phyloP scores from a whole-genome alignment of 257 asterid genomes.

The Scutellaria barbata region DNA sequence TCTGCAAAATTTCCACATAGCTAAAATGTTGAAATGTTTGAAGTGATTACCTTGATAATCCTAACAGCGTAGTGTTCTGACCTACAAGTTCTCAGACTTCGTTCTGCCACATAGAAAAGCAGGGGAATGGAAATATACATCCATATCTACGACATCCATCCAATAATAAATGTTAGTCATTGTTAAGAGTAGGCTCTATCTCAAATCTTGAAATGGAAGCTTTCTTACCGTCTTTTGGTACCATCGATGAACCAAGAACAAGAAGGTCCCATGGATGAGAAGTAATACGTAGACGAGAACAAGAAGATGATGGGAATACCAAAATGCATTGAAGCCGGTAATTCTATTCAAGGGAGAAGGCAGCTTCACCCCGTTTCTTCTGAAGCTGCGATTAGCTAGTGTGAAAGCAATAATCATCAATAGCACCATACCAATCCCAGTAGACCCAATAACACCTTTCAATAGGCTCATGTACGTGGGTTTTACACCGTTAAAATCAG shows the following conservation, averaged over 20 bases:
- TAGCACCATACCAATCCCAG: slow-evolving; percentile 74
- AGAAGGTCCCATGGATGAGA: slow-evolving; percentile 70
- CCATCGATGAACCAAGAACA: slow-evolving; percentile 81
- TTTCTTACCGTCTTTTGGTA: slow-evolving; percentile 70
- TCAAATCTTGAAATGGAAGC: neutral
- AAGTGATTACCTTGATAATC: slow-evolving; percentile 70
- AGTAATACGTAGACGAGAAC: slow-evolving; percentile 72
- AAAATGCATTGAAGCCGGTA: slow-evolving; percentile 91
- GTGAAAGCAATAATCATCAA: slow-evolving; percentile 72
- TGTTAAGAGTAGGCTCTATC: too few species aligned
- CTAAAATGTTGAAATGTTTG: too few species aligned
- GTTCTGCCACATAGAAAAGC: slow-evolving; percentile 73
- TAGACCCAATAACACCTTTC: slow-evolving; percentile 53
- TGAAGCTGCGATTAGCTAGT: slow-evolving; percentile 67
- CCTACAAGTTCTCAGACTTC: slow-evolving; percentile 79
- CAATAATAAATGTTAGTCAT: neutral
- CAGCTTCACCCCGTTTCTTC: slow-evolving; percentile 67
- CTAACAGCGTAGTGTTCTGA: slow-evolving; percentile 78
- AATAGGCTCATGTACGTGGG: slow-evolving; percentile 64
- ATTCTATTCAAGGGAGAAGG: slow-evolving; percentile 72
- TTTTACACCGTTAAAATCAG: slow-evolving; percentile 57
- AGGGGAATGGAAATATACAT: slow-evolving; percentile 83
- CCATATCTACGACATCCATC: slow-evolving; percentile 69
- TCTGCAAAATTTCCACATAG: too few species aligned
- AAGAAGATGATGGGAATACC: slow-evolving; percentile 97